A percentile compares a stretch with the other conserved stretches of the same genome.
phyloP scores from a whole-genome alignment of 2,329 filamentous ascomycete genomes.

The Fusarium nygamai region DNA sequence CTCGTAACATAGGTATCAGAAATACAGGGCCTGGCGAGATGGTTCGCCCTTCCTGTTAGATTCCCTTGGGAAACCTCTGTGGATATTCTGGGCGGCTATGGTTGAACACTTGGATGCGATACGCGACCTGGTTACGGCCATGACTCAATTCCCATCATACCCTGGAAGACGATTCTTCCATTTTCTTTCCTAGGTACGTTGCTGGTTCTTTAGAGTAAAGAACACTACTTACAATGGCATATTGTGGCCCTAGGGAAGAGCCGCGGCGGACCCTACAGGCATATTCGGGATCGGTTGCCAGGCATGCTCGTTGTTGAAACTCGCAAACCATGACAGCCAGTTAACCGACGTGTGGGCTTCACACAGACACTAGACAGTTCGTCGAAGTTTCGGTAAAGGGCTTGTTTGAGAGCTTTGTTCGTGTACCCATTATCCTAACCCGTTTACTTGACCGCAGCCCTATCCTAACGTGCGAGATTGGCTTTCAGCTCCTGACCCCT shows the following conservation, averaged over 20 bases:
- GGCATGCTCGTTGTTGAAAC: background rate
- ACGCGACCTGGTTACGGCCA: conserved; percentile 70
- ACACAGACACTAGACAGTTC: background rate
- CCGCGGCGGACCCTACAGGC: background rate
- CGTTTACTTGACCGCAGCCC: conserved; percentile 21
- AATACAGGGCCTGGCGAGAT: conserved; percentile 64
- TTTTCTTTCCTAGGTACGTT: conserved; percentile 10
- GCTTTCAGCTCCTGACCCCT: background rate
- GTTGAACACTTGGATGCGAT: conserved; percentile 87
- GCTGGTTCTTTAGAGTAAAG: background rate
- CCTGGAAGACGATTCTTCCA: conserved; percentile 70
- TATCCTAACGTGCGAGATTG: background rate
- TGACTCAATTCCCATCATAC: conserved; percentile 88
- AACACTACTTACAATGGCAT: conserved; percentile 5
- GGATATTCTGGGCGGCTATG: conserved; percentile 94
- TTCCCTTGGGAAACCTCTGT: conserved; percentile 87
- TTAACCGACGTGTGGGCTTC: background rate
- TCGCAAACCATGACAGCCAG: background rate
- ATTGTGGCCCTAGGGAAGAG: conserved; percentile 1
- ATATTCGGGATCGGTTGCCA: background rate
- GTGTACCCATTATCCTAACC: conserved; percentile 1
- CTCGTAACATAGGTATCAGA: conserved; percentile 85
- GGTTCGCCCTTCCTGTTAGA: conserved; percentile 39
- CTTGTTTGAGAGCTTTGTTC: background rate
- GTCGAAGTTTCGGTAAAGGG: background rate